Evolutionary conservation across 305 asterid species (phyloP), one percentile per base, ranked within the genome.

Genomic region (Nicotiana rustica): DNA sequence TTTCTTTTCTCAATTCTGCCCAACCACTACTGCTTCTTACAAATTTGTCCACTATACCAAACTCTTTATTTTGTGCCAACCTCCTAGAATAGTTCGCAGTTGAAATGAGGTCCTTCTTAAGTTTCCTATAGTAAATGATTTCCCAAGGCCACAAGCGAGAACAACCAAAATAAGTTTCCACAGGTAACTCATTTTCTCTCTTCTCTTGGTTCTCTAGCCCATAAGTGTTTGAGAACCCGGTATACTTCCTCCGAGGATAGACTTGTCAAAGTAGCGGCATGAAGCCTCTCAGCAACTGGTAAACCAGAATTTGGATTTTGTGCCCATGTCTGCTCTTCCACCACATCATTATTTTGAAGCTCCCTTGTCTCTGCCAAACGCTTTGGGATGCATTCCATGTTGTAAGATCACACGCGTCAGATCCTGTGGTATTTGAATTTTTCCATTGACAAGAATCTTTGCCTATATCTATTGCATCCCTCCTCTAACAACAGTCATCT

Each of bases 71-170:
- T 84, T 90, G 92, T 69, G 88, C 88, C 55, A 88, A 78, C 84
- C 97, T 90, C 68, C 86, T 83, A 4, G 88, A 87, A 78, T 90
- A 87, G 82, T 86, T 89, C 81, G 89, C 92, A 79, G 90, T 82
- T 81, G 92, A 89, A 68, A 89, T 82, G 59, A 84, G 84, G 18
- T 92, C 94, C 83, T 89, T 90, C 67, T 83, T 90, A 85, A 88
- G 88, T 83, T 92, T 88, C 87, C 96, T 87, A 44, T 90, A 93
- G 84, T 88, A 93, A 47, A 90, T 86, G 67, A 91, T 85, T 86
- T 89, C 92, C 95, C 95, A 90, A 60, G 94, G 95, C 94, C 97
- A 93, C 44, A 87, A 84, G 67, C 95, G 89, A 62, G 93, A 91
- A 41, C 89, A 88, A 84, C 95, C 94, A 68, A 93, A 93, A 85